These are phyloP conservation scores for Syzygium oleosum DNA, from an alignment of 345 rosid genomes.

Conservation along the genomic window DNA sequence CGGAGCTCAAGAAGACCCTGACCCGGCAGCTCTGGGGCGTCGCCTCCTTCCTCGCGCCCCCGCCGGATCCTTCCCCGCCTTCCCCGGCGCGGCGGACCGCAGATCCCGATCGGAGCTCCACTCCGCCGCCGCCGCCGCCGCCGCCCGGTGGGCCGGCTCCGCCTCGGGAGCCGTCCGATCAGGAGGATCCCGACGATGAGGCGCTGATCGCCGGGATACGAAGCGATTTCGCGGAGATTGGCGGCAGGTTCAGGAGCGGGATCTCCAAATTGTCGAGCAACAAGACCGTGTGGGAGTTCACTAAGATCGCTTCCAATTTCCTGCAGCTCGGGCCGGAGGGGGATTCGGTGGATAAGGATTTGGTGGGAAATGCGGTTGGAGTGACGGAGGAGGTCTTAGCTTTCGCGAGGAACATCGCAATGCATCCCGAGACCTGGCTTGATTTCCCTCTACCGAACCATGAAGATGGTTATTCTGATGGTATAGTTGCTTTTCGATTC, in stretches of 20 bases:
- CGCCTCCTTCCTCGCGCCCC: constrained; percentile 88
- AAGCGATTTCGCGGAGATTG: constrained; percentile 66
- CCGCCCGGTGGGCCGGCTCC: neutral
- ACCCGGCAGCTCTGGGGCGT: constrained; percentile 83
- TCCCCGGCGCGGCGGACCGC: neutral
- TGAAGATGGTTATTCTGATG: constrained; percentile 61
- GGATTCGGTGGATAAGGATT: constrained; percentile 26
- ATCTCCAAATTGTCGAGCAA: constrained; percentile 56
- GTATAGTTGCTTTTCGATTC: constrained; percentile 15
- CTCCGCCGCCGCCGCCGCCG: neutral
- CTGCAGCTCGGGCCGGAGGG: constrained; percentile 52
- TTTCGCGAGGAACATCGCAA: constrained; percentile 72
- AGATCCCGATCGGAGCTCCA: neutral
- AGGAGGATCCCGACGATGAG: constrained; percentile 14
- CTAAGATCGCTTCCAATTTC: constrained; percentile 47
- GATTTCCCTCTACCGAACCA: constrained; percentile 71
- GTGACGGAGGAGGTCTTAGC: constrained; percentile 75
- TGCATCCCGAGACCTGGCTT: constrained; percentile 97
- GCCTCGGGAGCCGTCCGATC: constrained; percentile 1
- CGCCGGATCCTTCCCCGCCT: constrained; percentile 24
- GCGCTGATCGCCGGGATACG: constrained; percentile 45
- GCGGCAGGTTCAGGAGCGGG: constrained; percentile 55
- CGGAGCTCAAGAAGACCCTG: constrained; percentile 71
- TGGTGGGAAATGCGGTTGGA: constrained; percentile 48
- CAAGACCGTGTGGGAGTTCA: constrained; percentile 52